Evolutionary conservation across 2,329 filamentous ascomycete species (phyloP), one percentile per base, ranked within the genome.

Genomic region (Trichoderma guizhouense): DNA sequence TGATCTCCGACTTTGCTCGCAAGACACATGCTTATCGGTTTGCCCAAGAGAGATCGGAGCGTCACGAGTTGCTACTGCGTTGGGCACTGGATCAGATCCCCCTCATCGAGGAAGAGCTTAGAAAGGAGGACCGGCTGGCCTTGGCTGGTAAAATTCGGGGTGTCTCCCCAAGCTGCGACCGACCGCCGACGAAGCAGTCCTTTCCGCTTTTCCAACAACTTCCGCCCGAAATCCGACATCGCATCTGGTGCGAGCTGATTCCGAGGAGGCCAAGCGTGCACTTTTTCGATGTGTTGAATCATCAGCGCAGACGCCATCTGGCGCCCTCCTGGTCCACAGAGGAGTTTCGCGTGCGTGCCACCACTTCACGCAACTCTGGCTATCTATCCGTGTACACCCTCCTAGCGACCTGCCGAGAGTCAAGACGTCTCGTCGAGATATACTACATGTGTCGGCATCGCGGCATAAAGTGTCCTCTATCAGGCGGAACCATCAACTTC

Each of bases 81-180:
- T 78, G 77, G 77, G 62, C 71, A 7, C 43, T 67, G 15, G 62
- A 76, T 32, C 76, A 77, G 36, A 43, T 74, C 26, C 67, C 73
- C 5, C 15, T 74, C 30, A 73, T 78, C 5, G 72, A 75, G 62
- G 24, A 67, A 14, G 73, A 78, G 47, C 60, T 74, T 3, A 72
- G 69, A 18, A 34, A 43, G 5, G n/a, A 26, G 6, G 57, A 57
- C 12, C 55, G 57, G 30, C 14, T 18, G 8, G 28, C 15, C 8
- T 18, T 51, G 18, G 9, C 30, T 28, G 21, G 9, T 7, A 14
- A 15, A 3, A 36, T 28, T 21, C 47, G 34, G 26, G 32, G 24
- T 6, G 12, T 34, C 21, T 36, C 32, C 3, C 51, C 55, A n/a
- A 32, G 18, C 39, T 8, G n/a, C 7, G 21, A 9, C 18, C 57